Evolutionary conservation across 805 yeast species (phyloP).

Genomic region (Metschnikowia cubensis): DNA sequence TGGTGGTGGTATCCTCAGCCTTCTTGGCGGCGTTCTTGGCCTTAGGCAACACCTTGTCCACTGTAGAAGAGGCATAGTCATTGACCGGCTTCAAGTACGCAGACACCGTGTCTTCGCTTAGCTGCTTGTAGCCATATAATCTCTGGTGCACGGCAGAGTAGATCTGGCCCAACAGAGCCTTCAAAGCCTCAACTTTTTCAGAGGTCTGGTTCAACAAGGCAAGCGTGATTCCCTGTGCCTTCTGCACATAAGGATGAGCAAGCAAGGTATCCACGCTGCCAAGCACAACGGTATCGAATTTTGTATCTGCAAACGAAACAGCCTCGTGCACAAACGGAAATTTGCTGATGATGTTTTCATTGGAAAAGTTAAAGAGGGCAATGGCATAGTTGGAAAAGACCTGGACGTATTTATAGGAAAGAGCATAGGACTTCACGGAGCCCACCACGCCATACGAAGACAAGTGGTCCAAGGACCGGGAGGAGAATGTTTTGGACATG

Average conservation of each 20-base stretch:
- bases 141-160: constrained; percentile 6
- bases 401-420: constrained; percentile 25
- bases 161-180: constrained; percentile 8
- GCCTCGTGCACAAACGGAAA: constrained; percentile 18
- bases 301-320: constrained; percentile 22
- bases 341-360: constrained; percentile 21
- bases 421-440: constrained; percentile 19
- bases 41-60: constrained; percentile 28
- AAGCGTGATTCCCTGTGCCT: constrained; percentile 6
- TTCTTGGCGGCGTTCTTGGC: constrained; percentile 14
- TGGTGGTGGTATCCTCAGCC: constrained; percentile 14
- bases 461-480: constrained; percentile 33
- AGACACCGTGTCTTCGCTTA: constrained; percentile 15
- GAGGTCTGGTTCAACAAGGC: constrained; percentile 9
- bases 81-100: constrained; percentile 24
- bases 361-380: constrained; percentile 21
- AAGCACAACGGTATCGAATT: constrained; percentile 23
- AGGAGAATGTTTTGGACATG: constrained; percentile 26
- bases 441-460: constrained; percentile 29
- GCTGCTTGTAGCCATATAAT: constrained; percentile 10
- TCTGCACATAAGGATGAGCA: constrained; percentile 11
- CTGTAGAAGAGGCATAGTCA: constrained; percentile 23
- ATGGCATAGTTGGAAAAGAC: constrained; percentile 22
- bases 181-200: constrained; percentile 6
- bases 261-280: constrained; percentile 20